Conservation (phyloP, 1,284 basidiomycete genomes). For the Paramarasmius palmivorus region DNA sequence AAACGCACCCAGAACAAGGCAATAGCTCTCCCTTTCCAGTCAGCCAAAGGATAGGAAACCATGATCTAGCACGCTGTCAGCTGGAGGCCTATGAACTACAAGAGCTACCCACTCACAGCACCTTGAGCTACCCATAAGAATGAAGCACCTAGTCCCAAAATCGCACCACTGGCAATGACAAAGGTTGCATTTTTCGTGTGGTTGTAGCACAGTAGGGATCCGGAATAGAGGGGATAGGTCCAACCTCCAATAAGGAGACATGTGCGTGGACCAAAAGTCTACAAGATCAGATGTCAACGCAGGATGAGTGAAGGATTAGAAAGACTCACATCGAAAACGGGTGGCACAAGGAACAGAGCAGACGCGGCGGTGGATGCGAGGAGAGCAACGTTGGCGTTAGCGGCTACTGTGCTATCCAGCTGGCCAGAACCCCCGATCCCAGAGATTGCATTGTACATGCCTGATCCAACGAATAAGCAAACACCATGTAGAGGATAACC, state of each 20-base stretch:
- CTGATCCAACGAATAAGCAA: no score
- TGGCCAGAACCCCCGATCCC: constrained; percentile 30
- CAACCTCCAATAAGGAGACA: constrained; percentile 27
- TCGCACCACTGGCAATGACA: constrained; percentile 28
- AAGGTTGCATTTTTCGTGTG: constrained; percentile 27
- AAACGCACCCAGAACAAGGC: constrained; percentile 25
- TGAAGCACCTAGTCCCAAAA: constrained; percentile 28
- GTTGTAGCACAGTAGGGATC: constrained; percentile 28
- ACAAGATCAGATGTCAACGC: background rate
- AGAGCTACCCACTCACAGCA: constrained; percentile 18
- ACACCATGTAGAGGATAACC: no score
- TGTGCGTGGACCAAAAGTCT: constrained; percentile 27
- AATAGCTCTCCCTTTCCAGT: constrained; percentile 26
- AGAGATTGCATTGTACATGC: constrained; percentile 30
- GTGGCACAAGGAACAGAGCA: constrained; percentile 27
- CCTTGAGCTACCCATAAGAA: constrained; percentile 30
- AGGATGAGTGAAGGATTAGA: background rate
- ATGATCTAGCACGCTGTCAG: constrained; percentile 21
- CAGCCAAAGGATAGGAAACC: constrained; percentile 28
- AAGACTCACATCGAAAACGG: constrained; percentile 24
- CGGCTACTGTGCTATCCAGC: constrained; percentile 28
- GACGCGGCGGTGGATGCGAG: constrained; percentile 27
- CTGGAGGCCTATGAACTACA: background rate
- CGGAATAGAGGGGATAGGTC: constrained; percentile 26
- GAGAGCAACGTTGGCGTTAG: constrained; percentile 28